Evolutionary conservation across 257 asterid species (phyloP), one percentile per base, ranked within the genome.

Genomic region (Mitragyna speciosa): DNA sequence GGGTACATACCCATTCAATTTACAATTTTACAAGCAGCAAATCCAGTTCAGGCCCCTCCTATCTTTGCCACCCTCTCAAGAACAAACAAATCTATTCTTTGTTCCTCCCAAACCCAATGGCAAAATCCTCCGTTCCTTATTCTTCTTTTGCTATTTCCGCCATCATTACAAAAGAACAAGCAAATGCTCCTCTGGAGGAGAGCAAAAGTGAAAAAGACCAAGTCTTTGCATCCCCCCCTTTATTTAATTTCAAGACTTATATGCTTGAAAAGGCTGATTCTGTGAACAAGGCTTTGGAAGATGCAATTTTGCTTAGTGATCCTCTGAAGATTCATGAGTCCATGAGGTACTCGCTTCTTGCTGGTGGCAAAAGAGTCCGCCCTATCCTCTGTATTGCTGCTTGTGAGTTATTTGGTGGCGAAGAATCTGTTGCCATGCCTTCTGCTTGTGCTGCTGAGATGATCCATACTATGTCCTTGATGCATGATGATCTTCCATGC

Each of bases 401-500:
- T 15, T 91, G 90, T 70, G 93, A 91, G 79, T 92, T 91, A 39
- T 89, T 89, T 45, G 92, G 90, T 36, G 92, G 93, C 8, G 48
- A 78, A 4, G 93, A 83, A 64, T 78, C 86, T 22, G 69, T 77
- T 28, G 88, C 92, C 56, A 88, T 91, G 89, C 93, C 95, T 28
- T 79, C 90, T 24, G 95, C 95, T 39, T 89, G 93, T 74, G 96
- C 96, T 47, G 85, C 79, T 22, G 96, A 91, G 81, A 91, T 91
- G 93, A 85, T 89, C 14, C 96, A 91, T 33, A 89, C 95, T 15
- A 89, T 89, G 93, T 91, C 95, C 15, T 70, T 91, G 30, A 89
- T 91, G 65, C 96, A 91, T 75, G 96, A 91, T 76, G 96, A 91
- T 58, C 85, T 91, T 36, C 96, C 96, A 17, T 91, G 91, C 76